Conservation (phyloP, 805 yeast genomes). For the Candida ulmi region DNA sequence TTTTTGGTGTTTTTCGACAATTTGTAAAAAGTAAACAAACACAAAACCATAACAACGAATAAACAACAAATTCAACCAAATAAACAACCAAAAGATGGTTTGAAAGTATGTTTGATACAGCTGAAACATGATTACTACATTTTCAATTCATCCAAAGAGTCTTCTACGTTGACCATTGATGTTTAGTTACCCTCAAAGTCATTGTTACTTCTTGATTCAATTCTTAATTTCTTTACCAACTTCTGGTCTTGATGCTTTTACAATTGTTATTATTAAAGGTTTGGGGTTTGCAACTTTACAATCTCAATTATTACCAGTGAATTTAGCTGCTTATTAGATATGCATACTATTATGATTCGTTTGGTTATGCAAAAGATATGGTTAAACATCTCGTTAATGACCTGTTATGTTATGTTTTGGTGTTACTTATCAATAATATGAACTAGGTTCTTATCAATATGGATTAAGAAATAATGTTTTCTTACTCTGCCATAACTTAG, state of each 20-base stretch:
- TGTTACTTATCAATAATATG: slow-evolving; percentile 17
- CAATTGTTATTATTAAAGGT: slow-evolving; percentile 44
- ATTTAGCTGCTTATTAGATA: slow-evolving; percentile 32
- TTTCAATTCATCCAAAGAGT: no score
- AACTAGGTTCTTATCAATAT: slow-evolving; percentile 3
- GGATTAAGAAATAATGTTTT: slow-evolving; percentile 33
- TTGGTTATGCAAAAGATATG: slow-evolving; percentile 27
- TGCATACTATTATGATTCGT: slow-evolving; percentile 28
- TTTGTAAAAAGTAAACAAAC: no score
- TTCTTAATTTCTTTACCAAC: slow-evolving; percentile 42
- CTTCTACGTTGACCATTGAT: no score
- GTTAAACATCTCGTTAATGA: slow-evolving; percentile 13
- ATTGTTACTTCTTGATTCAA: slow-evolving; percentile 45
- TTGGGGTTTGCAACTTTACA: slow-evolving; percentile 35
- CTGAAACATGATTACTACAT: no score
- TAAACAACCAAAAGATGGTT: no score
- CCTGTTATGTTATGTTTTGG: slow-evolving; percentile 31
- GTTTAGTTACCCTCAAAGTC: slow-evolving; percentile 33
- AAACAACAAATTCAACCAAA: no score
- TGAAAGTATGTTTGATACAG: no score
- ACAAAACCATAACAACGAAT: no score
- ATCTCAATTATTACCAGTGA: slow-evolving; percentile 32
- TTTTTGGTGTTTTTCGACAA: no score
- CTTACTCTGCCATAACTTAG: slow-evolving; percentile 38
- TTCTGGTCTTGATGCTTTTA: slow-evolving; percentile 48